Percentiles rank a stretch among this genome's conserved stretches.
These are phyloP conservation scores for Pisolithus marmoratus DNA, from an alignment of 768 basidiomycete genomes.

Conservation along the genomic window DNA sequence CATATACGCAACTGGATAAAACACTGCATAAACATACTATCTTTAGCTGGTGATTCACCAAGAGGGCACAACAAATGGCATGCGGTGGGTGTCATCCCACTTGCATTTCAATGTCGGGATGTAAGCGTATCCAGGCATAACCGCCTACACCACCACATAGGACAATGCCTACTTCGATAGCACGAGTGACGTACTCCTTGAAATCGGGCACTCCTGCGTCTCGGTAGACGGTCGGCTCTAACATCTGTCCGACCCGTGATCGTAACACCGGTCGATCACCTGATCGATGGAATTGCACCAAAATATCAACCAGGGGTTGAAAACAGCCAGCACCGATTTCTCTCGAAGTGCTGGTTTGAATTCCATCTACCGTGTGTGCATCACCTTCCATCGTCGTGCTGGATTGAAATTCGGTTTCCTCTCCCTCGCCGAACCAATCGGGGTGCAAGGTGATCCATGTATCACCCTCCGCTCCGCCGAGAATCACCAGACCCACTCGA, in stretches of 20 bases:
- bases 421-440: constrained; percentile 12
- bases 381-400: neutral
- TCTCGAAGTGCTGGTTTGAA: neutral
- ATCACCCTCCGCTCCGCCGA: constrained; percentile 9
- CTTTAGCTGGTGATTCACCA: neutral
- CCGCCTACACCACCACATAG: constrained; percentile 35
- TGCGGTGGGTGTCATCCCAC: neutral
- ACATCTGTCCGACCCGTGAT: constrained; percentile 30
- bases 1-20: neutral
- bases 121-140: constrained; percentile 32
- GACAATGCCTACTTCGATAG: constrained; percentile 34
- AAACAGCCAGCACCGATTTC: constrained; percentile 13
- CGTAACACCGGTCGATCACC: constrained; percentile 31
- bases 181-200: constrained; percentile 35
- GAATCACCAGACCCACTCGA: constrained; percentile 19
- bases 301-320: constrained; percentile 27
- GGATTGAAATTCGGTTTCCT: neutral
- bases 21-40: neutral
- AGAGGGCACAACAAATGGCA: too few species aligned
- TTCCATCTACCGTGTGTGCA: neutral
- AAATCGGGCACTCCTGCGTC: constrained; percentile 37
- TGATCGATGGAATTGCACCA: constrained; percentile 26
- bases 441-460: constrained; percentile 27
- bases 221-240: constrained; percentile 31
- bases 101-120: constrained; percentile 18